phyloP scores from a whole-genome alignment of 495 filamentous ascomycete genomes.

The Penicillium atrosanguineum region DNA sequence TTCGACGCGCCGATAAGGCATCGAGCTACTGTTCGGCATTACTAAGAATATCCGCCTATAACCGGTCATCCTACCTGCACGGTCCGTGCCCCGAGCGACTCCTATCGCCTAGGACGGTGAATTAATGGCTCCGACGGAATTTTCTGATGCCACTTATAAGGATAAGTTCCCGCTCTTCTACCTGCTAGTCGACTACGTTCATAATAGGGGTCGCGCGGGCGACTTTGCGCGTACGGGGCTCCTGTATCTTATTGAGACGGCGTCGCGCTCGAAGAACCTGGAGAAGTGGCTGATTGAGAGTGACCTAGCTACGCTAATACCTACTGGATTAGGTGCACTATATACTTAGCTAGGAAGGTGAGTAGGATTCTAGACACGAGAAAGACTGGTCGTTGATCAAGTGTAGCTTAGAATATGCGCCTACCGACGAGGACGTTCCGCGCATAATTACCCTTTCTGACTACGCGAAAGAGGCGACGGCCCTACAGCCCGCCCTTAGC shows the following conservation, averaged over 20 bases:
- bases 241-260: conserved; percentile 92
- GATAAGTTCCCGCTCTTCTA: conserved; percentile 96
- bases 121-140: conserved; percentile 51
- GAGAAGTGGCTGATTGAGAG: conserved; percentile 97
- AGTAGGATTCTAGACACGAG: neutral
- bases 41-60: conserved; percentile 90
- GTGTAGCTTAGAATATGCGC: conserved; percentile 33
- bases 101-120: conserved; percentile 41
- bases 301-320: conserved; percentile 94
- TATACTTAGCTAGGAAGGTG: conserved; percentile 93
- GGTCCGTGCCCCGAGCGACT: conserved; percentile 61
- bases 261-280: conserved; percentile 72
- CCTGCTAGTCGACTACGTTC: conserved; percentile 89
- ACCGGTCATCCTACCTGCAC: conserved; percentile 77
- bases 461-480: conserved; percentile 49
- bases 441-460: conserved; percentile 84
- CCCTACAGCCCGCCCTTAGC: conserved; percentile 56
- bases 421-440: conserved; percentile 63
- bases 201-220: conserved; percentile 85
- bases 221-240: conserved; percentile 95
- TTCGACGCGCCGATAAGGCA: conserved; percentile 53
- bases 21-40: conserved; percentile 88
- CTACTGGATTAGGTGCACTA: conserved; percentile 87
- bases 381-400: conserved; percentile 8
- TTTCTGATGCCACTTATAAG: conserved; percentile 81